These are phyloP conservation scores for Trichoderma breve DNA, from an alignment of 2,329 filamentous ascomycete species.

Conservation along the genomic window DNA sequence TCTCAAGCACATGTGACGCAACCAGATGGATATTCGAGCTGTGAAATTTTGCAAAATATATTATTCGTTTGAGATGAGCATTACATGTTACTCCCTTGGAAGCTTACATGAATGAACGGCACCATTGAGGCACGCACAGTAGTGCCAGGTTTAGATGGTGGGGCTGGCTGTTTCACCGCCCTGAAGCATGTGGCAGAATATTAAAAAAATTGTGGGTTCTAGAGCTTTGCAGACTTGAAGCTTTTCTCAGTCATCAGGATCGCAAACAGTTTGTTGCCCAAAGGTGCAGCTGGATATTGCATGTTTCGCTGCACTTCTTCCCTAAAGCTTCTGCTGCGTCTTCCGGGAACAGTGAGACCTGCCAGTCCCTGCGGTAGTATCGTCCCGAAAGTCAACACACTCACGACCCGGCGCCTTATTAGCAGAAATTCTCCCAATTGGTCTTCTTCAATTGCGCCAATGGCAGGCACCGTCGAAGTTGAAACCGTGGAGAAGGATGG, in stretches of 20 bases:
- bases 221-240: not conserved
- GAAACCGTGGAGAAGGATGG: constrained; percentile 39
- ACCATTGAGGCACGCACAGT: not conserved
- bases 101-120: not conserved
- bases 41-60: not conserved
- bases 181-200: constrained; percentile 25
- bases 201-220: constrained; percentile 25
- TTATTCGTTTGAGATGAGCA: not conserved
- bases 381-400: not conserved
- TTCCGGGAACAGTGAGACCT: constrained; percentile 16
- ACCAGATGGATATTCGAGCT: not conserved
- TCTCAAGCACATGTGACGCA: not conserved
- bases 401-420: not conserved
- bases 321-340: constrained; percentile 24
- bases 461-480: constrained; percentile 23
- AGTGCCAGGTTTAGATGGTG: not conserved
- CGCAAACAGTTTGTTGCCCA: not conserved
- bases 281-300: constrained; percentile 15
- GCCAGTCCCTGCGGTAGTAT: not conserved
- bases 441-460: constrained; percentile 16
- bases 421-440: not conserved
- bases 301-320: constrained; percentile 22
- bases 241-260: not conserved
- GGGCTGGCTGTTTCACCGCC: constrained; percentile 23
- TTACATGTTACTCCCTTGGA: not conserved